A percentile compares a stretch with the other conserved stretches of the same genome.
Conservation (phyloP, 495 filamentous ascomycete species). For the Xylona heveae region DNA sequence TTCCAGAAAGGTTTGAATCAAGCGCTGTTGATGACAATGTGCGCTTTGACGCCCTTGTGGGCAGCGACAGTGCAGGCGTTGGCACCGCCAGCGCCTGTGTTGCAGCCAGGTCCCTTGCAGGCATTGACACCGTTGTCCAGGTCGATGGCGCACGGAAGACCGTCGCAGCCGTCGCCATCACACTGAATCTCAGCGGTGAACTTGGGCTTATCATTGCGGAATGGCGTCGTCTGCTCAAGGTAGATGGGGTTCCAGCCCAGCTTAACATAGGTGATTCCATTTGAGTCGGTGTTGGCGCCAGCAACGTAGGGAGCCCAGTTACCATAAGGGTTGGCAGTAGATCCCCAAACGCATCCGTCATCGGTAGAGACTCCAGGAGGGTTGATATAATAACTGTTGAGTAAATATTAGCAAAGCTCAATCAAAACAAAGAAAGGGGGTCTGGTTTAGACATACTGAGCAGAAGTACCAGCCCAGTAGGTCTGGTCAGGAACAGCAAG, state of each 20-base stretch:
- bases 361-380: conserved; percentile 38
- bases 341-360: conserved; percentile 54
- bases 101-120: conserved; percentile 24
- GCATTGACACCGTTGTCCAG: conserved; percentile 36
- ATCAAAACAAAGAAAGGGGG: not conserved
- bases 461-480: conserved; percentile 55
- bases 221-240: conserved; percentile 30
- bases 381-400: conserved; percentile 53
- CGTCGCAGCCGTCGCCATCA: conserved; percentile 41
- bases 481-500: conserved; percentile 48
- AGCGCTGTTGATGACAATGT: conserved; percentile 56
- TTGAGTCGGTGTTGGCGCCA: conserved; percentile 46
- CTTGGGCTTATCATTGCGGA: conserved; percentile 33
- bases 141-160: conserved; percentile 55
- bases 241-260: conserved; percentile 69
- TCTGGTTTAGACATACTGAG: conserved; percentile 34
- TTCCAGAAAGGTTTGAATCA: too few relatives aligned
- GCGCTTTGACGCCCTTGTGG: conserved; percentile 41
- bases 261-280: conserved; percentile 51
- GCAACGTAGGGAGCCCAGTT: conserved; percentile 71
- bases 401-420: conserved; percentile 6
- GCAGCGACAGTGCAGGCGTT: conserved; percentile 64
- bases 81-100: conserved; percentile 44
- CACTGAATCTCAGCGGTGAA: conserved; percentile 58
- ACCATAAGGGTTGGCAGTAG: conserved; percentile 36